Evolutionary conservation across 176 grass and related monocot genomes (phyloP), one percentile per base, ranked within the genome.

Genomic region (Lolium rigidum): DNA sequence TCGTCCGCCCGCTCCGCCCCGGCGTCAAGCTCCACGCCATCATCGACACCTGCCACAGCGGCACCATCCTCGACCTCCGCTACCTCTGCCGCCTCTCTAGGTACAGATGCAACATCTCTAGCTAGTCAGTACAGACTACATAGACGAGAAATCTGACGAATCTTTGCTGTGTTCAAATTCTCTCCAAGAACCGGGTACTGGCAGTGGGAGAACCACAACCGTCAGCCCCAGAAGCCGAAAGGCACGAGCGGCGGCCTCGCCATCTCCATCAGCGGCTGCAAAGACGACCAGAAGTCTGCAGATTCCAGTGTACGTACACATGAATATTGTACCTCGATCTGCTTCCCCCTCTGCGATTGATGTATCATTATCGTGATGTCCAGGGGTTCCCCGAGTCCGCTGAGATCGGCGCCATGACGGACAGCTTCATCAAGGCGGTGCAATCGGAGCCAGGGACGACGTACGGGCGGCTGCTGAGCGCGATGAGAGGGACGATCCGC

Each of bases 41-140:
- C 85, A 78, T 97, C 13, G 95, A 97, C 83, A 76, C 95, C 75
- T 97, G 95, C 86, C 95, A 97, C 83, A 97, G 95, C 77, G 95
- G 95, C 80, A 98, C 95, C 55, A 62, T 95, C 84, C 93, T 98
- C 26, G 95, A 98, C 82, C 93, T 95, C 48, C 89, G 85, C 15
- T 98, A 68, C 90, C 90, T 95, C 78, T 98, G 95, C 76, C 95
- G 91, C 77, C 9, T 98, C 24, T 95, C 89, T 74, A 90, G 94
- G 92, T 88, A 84, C 9, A 2, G 12, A 41, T 28, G 26, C 49
- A 28, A 14, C 10, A 28, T 62, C 4, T 62, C 5, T 54, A 54
- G 14, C 12, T 28, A 28, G 26, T 28, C 26, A 28, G 26, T 28
- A 28, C 26, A 28, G 26, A 28, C 26, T 28, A 54, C 48, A 49